Percentiles rank a stretch among this genome's conserved stretches.
phyloP scores from a whole-genome alignment of 2,329 filamentous ascomycete species.

The Coleophoma crateriformis region DNA sequence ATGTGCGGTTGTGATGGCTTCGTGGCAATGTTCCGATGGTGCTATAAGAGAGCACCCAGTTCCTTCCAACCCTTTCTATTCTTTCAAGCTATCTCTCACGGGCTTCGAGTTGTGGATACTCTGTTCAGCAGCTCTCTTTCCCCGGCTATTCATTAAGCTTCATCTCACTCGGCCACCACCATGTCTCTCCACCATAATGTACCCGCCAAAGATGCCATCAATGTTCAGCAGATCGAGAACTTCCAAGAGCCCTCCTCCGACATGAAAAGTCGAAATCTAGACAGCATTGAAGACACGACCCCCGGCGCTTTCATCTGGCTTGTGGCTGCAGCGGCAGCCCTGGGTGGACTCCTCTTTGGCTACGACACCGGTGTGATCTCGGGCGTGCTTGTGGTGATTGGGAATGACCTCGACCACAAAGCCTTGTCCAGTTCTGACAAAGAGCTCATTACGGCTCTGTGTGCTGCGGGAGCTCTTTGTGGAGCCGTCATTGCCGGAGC shows the following conservation, averaged over 20 bases:
- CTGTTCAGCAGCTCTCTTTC: too few relatives aligned
- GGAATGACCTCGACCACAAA: slow-evolving; percentile 32
- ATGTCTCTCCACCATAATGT: background rate
- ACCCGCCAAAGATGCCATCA: background rate
- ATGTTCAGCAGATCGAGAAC: background rate
- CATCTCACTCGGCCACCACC: background rate
- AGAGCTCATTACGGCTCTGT: slow-evolving; percentile 43
- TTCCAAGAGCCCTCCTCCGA: too few relatives aligned
- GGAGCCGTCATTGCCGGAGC: slow-evolving; percentile 32
- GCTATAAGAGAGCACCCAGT: too few relatives aligned
- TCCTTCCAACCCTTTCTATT: too few relatives aligned
- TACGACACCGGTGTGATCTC: slow-evolving; percentile 40
- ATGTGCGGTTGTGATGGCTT: too few relatives aligned
- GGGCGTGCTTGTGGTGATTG: slow-evolving; percentile 33
- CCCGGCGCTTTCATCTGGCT: slow-evolving; percentile 45
- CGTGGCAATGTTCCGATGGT: too few relatives aligned
- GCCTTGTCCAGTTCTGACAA: slow-evolving; percentile 34
- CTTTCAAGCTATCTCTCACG: too few relatives aligned
- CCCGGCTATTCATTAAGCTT: background rate
- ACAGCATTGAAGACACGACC: slow-evolving; percentile 29
- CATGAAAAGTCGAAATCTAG: background rate
- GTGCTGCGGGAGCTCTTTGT: slow-evolving; percentile 37
- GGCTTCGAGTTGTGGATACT: too few relatives aligned
- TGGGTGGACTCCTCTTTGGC: slow-evolving; percentile 58
- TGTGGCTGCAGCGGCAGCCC: slow-evolving; percentile 54